Evolutionary conservation across 192 early-diverging fungal species (phyloP), one percentile per base, ranked within the genome.

Genomic region (Coemansia sp.): DNA sequence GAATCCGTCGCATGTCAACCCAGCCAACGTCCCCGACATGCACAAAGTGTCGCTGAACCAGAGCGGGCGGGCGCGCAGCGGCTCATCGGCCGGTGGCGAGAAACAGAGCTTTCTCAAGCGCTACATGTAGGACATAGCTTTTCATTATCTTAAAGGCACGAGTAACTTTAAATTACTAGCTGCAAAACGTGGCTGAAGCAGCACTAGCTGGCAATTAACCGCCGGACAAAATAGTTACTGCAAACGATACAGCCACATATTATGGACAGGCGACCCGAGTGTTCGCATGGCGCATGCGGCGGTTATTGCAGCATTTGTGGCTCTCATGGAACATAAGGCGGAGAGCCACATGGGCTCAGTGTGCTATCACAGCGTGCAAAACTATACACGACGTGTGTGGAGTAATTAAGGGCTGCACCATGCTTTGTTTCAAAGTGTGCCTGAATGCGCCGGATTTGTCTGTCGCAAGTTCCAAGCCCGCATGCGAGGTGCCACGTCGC

Each of bases 41-140:
- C 71, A 74, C 76, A 73, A 74, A 58, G 68, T 79, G 28, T 63
- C 54, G 40, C 61, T 79, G 24, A 54, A 40, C 3, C 69, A 25
- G 1, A 31, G 63, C 40, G 66, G 71, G 11, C 72, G 72, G 28
- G 67, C 58, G 11, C 68, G 67, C 60, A 70, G 73, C 42, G 73
- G 68, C 4, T 67, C 67, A 28, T 44, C 64, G 52, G 55, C 58
- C 0, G 52, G 64, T 17, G 15, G 54, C 20, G 74, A 71, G 1
- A 67, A 76, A 55, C 26, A 58, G 4, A 51, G 68, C 34, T 68
- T 71, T 42, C 54, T 77, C n/a, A 68, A 66, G 58, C 74, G 74
- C 54, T 58, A 62, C 53, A 17, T 67, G 34, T 73, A 59, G 58
- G 1, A 5, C 20, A 15, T 12, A 12, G 40, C 15, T 44, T 44